Base-by-base conservation (phyloP, 2,329 filamentous ascomycete genomes). In the Hypoxylon rubiginosum region DNA sequence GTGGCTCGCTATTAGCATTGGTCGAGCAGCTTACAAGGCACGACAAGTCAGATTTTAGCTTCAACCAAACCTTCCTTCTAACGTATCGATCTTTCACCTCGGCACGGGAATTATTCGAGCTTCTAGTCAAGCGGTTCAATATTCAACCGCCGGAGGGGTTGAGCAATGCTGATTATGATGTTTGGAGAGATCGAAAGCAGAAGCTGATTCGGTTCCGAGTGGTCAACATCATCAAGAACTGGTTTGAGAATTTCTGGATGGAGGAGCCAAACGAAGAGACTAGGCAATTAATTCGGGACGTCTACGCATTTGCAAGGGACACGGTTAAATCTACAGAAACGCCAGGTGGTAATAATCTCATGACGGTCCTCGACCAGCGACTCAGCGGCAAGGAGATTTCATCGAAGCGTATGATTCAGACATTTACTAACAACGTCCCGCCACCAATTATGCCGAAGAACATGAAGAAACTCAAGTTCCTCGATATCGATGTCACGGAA, bases 191-290 rank as follows among this genome's bases (percentile, higher is more conserved):
- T 77, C 90, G 91, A 76, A 99, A 99, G 82, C 96, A 98, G 78
- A 97, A 97, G 76, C 92, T 93, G 4, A 97, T 98, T 66, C 89
- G 96, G 36, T 97, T 99, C 82, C 90, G 96, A 45, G 94, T 99
- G 1, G 94, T 99, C 70, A 99, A 98, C 75, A 98, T 97, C 69
- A 83, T 99, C 51, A 98, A 98, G 85, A 97, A 90, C 80, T 99
- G 96, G 96, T 96, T 99, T 72, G 96, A 98, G 77, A 94, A 92
- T 73, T 98, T 96, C 79, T 99, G 96, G 96, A 97, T 98, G 94
- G 96, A 99, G 77, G 92, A 94, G 52, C 90, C 91, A 68, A 94
- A 90, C 75, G 92, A 95, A 55, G 90, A 92, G 51, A 97, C 91
- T 49, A 93, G 90, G 78, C 89, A 93, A 71, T 85, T 99, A 43